phyloP scores from a whole-genome alignment of 2,329 filamentous ascomycete genomes.

The Colletotrichum eleusines region DNA sequence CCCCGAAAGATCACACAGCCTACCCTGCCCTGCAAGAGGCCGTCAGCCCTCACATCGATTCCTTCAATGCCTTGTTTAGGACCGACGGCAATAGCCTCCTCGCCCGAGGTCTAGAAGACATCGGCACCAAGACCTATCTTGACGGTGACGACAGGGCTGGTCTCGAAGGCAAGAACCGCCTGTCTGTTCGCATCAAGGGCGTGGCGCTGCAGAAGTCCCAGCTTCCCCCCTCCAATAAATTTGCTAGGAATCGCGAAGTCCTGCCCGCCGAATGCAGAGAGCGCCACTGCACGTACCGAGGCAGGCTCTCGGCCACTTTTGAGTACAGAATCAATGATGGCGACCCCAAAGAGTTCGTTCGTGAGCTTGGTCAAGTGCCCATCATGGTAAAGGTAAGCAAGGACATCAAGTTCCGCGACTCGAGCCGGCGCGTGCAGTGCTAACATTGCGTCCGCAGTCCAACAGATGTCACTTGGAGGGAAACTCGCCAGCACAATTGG shows the following conservation, averaged over 20 bases:
- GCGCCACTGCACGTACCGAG: slow-evolving; percentile 90
- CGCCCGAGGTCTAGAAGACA: slow-evolving; percentile 84
- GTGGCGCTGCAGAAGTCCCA: slow-evolving; percentile 85
- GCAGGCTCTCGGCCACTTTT: slow-evolving; percentile 84
- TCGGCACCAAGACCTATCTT: slow-evolving; percentile 88
- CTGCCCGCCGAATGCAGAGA: slow-evolving; percentile 94
- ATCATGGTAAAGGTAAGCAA: slow-evolving; percentile 89
- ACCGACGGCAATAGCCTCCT: slow-evolving; percentile 73
- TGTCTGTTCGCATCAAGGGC: slow-evolving; percentile 83
- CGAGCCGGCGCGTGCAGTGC: slow-evolving; percentile 39
- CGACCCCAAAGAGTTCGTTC: slow-evolving; percentile 82
- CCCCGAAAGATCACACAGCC: slow-evolving; percentile 86
- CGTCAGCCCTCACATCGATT: slow-evolving; percentile 93
- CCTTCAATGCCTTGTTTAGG: slow-evolving; percentile 92
- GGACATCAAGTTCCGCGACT: background rate
- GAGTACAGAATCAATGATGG: slow-evolving; percentile 91
- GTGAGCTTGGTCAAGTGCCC: slow-evolving; percentile 89
- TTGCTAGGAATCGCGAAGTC: slow-evolving; percentile 85
- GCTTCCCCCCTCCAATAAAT: slow-evolving; percentile 86
- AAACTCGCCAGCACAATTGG: slow-evolving; percentile 83
- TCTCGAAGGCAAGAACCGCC: slow-evolving; percentile 74
- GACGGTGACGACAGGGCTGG: slow-evolving; percentile 80
- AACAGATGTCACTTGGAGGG: slow-evolving; percentile 92
- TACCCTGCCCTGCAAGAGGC: slow-evolving; percentile 88
- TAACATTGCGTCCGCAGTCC: slow-evolving; percentile 66